phyloP scores from a whole-genome alignment of 305 asterid genomes.

The Salvia sclarea region DNA sequence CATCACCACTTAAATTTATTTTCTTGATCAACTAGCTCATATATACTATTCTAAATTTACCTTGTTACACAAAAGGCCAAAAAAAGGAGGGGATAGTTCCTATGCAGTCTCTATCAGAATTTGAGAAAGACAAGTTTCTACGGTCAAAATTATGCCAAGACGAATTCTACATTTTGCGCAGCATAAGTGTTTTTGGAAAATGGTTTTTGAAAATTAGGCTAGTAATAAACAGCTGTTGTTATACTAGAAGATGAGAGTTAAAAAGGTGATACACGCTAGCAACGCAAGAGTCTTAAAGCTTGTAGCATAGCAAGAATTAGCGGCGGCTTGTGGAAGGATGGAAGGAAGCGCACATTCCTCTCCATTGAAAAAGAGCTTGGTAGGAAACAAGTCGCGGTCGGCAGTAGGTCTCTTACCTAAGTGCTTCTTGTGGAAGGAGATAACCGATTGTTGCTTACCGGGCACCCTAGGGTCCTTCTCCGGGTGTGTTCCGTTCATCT shows the following conservation, averaged over 20 bases:
- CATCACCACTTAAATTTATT: conserved; percentile 28
- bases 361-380: conserved; percentile 38
- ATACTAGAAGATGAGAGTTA: neutral
- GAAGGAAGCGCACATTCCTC: conserved; percentile 43
- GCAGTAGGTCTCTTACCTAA: neutral
- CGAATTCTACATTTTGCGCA: neutral
- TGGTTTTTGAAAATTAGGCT: no score
- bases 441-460: conserved; percentile 40
- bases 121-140: conserved; percentile 27
- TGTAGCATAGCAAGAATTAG: neutral
- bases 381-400: conserved; percentile 34
- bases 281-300: conserved; percentile 2
- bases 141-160: neutral
- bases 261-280: neutral
- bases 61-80: neutral
- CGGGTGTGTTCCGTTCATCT: conserved; percentile 33
- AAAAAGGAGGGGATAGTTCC: conserved; percentile 27
- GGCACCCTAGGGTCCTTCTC: conserved; percentile 30
- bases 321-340: conserved; percentile 22
- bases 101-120: conserved; percentile 19
- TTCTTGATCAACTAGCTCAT: neutral
- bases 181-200: no score
- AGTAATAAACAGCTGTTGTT: neutral
- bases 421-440: conserved; percentile 33
- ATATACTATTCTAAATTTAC: neutral